phyloP scores from a whole-genome alignment of 164 flowering plant genomes.

The Umbilicus rupestris region DNA sequence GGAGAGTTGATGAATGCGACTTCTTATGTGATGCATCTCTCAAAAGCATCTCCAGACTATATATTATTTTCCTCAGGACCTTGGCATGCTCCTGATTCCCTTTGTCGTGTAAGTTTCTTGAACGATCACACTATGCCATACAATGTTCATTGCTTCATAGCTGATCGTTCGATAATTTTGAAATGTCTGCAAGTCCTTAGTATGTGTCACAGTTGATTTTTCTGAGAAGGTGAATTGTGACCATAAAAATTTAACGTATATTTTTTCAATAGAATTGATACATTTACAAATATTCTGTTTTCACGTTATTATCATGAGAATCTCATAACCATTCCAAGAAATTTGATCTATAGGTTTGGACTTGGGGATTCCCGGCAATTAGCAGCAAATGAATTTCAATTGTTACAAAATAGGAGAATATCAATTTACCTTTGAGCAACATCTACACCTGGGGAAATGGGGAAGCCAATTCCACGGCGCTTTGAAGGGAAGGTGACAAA shows the following conservation, averaged over 20 bases:
- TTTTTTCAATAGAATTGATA: neutral
- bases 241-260: neutral
- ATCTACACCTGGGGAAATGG: neutral
- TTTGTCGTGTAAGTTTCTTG: neutral
- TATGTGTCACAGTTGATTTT: neutral
- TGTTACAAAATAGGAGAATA: neutral
- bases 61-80: neutral
- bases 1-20: neutral
- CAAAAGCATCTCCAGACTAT: neutral
- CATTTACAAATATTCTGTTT: neutral
- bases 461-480: constrained; percentile 15
- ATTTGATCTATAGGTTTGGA: neutral
- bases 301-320: neutral
- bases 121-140: neutral
- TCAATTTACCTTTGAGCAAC: neutral
- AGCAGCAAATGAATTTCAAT: neutral
- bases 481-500: constrained; percentile 13
- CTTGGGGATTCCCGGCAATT: neutral
- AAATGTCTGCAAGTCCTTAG: neutral
- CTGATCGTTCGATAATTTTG: neutral
- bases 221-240: neutral
- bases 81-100: neutral
- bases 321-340: neutral
- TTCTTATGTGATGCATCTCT: neutral
- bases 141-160: neutral